Conservation (phyloP, 1,284 basidiomycete species). For the Pyrrhoderma noxium region DNA sequence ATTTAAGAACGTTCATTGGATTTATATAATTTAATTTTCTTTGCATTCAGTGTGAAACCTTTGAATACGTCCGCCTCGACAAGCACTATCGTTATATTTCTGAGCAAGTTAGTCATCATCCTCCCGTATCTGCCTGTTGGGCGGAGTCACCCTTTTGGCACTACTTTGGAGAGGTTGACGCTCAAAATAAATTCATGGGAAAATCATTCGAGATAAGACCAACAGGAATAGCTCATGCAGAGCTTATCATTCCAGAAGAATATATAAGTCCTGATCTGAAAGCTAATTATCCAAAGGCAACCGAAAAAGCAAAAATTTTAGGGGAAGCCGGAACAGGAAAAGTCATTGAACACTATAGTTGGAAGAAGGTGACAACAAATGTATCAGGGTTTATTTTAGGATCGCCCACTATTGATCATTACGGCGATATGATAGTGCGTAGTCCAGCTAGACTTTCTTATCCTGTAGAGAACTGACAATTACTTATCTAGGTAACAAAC, state of each 20-base stretch:
- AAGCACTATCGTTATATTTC: constrained; percentile 89
- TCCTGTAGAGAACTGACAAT: not conserved
- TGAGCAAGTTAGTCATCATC: constrained; percentile 95
- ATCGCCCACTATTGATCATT: constrained; percentile 93
- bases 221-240: constrained; percentile 88
- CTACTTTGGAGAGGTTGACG: constrained; percentile 91
- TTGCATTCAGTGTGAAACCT: constrained; percentile 72
- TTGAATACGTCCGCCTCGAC: constrained; percentile 87
- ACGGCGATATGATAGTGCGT: constrained; percentile 88
- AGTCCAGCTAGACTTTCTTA: constrained; percentile 1
- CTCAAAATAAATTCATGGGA: constrained; percentile 93
- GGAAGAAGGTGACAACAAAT: constrained; percentile 94
- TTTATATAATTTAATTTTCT: constrained; percentile 25
- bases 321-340: constrained; percentile 37
- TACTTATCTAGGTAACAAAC: constrained; percentile 61
- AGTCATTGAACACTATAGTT: constrained; percentile 80
- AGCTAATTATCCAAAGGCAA: constrained; percentile 45
- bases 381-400: constrained; percentile 94
- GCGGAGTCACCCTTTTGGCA: constrained; percentile 86
- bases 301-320: constrained; percentile 11
- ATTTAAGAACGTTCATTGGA: not conserved
- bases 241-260: constrained; percentile 72
- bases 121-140: constrained; percentile 96
- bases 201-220: constrained; percentile 96
- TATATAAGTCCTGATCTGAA: constrained; percentile 35